Conservation (phyloP, 2,329 filamentous ascomycete genomes). For the Cladorrhinum sp. region DNA sequence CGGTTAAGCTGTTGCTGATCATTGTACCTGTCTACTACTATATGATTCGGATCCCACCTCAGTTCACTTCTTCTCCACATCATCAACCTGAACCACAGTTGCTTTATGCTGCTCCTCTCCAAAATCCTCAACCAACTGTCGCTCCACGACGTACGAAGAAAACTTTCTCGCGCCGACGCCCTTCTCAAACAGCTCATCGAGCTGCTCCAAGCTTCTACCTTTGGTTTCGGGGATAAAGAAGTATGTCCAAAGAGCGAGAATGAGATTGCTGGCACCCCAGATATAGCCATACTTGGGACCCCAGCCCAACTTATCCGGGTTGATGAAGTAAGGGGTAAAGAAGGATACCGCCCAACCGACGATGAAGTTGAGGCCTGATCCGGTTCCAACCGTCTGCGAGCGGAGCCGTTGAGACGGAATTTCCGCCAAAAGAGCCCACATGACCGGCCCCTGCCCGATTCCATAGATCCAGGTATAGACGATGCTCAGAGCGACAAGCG, state of each 20-base stretch:
- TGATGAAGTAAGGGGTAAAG: constrained; percentile 30
- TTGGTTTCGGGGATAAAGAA: constrained; percentile 58
- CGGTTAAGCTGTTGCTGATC: no score
- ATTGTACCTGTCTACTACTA: no score
- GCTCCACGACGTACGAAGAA: constrained; percentile 17
- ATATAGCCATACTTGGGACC: constrained; percentile 28
- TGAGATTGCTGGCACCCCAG: constrained; percentile 25
- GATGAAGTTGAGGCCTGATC: constrained; percentile 23
- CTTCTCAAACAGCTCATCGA: constrained; percentile 41
- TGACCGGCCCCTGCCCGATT: constrained; percentile 25
- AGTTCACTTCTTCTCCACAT: constrained; percentile 10
- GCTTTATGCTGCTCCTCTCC: constrained; percentile 1
- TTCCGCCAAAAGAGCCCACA: constrained; percentile 27
- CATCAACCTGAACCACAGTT: constrained; percentile 5
- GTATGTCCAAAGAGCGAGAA: constrained; percentile 42
- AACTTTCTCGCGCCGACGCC: constrained; percentile 20
- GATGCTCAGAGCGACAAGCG: constrained; percentile 26
- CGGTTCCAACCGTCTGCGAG: constrained; percentile 26
- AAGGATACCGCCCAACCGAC: constrained; percentile 25
- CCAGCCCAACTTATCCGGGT: constrained; percentile 27
- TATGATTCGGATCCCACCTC: no score
- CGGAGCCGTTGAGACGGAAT: constrained; percentile 27
- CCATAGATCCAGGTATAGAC: constrained; percentile 29
- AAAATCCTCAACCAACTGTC: constrained; percentile 21
- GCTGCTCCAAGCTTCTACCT: constrained; percentile 52